These are phyloP conservation scores for Dictyostelium firmibasis DNA, from an alignment of 78 protist genomes.

Conservation along the genomic window DNA sequence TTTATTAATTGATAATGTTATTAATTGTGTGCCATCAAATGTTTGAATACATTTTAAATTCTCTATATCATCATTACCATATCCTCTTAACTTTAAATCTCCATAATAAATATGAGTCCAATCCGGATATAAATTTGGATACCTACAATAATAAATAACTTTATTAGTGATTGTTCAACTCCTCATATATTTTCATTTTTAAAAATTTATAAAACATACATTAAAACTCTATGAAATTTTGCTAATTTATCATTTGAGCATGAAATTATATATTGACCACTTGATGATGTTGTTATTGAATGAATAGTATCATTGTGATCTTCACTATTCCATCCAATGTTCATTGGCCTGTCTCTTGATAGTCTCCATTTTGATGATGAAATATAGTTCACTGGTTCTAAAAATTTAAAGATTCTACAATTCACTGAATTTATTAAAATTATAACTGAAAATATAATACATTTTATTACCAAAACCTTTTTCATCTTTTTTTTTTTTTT, in stretches of 20 bases:
- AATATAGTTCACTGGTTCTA: conserved; percentile 13
- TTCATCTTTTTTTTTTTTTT: neutral
- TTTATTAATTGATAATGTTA: conserved; percentile 9
- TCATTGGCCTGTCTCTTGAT: conserved; percentile 1
- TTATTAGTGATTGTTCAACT: no score
- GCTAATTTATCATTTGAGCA: conserved; percentile 51
- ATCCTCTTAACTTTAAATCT: conserved; percentile 19
- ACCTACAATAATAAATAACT: neutral
- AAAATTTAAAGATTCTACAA: neutral
- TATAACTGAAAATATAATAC: neutral
- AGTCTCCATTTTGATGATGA: conserved; percentile 33
- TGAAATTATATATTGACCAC: conserved; percentile 30
- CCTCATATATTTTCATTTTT: no score
- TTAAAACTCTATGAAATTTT: conserved; percentile 58
- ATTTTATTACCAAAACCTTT: neutral
- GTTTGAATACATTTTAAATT: conserved; percentile 2
- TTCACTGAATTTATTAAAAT: neutral
- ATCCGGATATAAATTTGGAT: conserved; percentile 75
- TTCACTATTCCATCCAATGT: conserved; percentile 15
- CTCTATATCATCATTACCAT: neutral
- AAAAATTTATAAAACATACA: no score
- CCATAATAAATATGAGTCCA: conserved; percentile 79
- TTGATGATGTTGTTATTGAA: conserved; percentile 8
- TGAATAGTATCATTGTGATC: conserved; percentile 22
- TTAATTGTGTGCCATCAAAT: neutral